A percentile compares a stretch with the other conserved stretches of the same genome.
phyloP scores from a whole-genome alignment of 2,329 filamentous ascomycete species.

The Phaeoacremonium minimum region DNA sequence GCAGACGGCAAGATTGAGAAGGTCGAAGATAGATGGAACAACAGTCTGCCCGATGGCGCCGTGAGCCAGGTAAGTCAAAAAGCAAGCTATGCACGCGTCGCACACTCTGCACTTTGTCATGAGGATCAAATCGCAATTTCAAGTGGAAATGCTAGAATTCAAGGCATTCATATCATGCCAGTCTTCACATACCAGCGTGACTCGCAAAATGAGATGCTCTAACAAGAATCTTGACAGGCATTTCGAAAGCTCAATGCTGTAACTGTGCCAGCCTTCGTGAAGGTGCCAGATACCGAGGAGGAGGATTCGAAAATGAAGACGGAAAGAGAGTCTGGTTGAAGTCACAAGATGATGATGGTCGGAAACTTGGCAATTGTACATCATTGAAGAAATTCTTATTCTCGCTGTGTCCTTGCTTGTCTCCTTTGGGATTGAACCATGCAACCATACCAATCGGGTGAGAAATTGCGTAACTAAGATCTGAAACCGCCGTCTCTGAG shows the following conservation, averaged over 20 bases:
- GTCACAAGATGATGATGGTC: too few relatives aligned
- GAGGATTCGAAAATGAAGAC: conserved; percentile 25
- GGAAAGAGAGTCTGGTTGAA: conserved; percentile 21
- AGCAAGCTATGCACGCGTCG: too few relatives aligned
- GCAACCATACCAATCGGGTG: too few relatives aligned
- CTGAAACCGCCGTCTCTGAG: too few relatives aligned
- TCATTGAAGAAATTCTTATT: too few relatives aligned
- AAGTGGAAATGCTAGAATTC: conserved; percentile 3
- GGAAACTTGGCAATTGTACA: too few relatives aligned
- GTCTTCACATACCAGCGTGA: conserved; percentile 1
- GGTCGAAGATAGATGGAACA: conserved; percentile 31
- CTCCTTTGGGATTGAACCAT: too few relatives aligned
- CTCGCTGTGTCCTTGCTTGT: too few relatives aligned
- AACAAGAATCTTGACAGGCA: conserved; percentile 16
- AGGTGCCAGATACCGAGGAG: conserved; percentile 27
- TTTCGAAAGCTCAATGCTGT: conserved; percentile 30
- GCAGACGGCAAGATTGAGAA: conserved; percentile 25
- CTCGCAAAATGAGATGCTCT: neutral
- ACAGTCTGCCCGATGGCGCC: conserved; percentile 25
- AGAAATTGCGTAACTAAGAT: too few relatives aligned
- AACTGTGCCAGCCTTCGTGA: conserved; percentile 25
- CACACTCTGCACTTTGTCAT: neutral
- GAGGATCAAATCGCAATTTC: conserved; percentile 3
- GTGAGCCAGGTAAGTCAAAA: conserved; percentile 28
- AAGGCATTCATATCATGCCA: too few relatives aligned